phyloP scores from a whole-genome alignment of 1,284 basidiomycete genomes.

The Sanghuangporus baumii region DNA sequence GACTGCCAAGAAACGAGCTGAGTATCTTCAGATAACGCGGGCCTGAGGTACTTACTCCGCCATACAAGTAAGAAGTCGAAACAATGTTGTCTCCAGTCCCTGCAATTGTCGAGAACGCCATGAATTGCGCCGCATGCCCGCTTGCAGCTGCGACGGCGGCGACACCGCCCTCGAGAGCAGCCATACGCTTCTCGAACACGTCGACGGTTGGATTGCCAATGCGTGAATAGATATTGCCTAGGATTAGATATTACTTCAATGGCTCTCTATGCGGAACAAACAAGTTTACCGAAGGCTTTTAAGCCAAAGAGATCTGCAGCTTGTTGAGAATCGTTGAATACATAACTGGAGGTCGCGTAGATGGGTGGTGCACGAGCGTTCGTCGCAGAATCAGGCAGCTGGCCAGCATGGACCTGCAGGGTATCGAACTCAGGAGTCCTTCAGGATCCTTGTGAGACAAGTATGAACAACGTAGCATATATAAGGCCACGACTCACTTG shows the following conservation, averaged over 20 bases:
- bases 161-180: conserved; percentile 77
- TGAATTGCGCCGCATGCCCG: conserved; percentile 80
- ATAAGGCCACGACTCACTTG: conserved; percentile 5
- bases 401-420: conserved; percentile 80
- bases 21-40: neutral
- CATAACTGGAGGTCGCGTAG: conserved; percentile 73
- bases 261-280: neutral
- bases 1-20: conserved; percentile 37
- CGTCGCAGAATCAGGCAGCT: conserved; percentile 63
- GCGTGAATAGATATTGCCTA: conserved; percentile 74
- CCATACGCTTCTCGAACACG: conserved; percentile 82
- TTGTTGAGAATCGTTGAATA: conserved; percentile 83
- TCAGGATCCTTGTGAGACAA: neutral
- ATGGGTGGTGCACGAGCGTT: conserved; percentile 82
- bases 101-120: conserved; percentile 66
- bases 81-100: conserved; percentile 79
- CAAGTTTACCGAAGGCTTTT: conserved; percentile 28
- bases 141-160: conserved; percentile 77
- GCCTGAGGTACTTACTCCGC: conserved; percentile 43
- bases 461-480: neutral
- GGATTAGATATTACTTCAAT: conserved; percentile 4
- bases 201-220: conserved; percentile 85
- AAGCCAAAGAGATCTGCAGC: conserved; percentile 81
- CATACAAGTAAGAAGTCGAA: conserved; percentile 65
- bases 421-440: conserved; percentile 77